phyloP scores from a whole-genome alignment of 192 early-diverging fungal genomes.

The Linnemannia schmuckeri region DNA sequence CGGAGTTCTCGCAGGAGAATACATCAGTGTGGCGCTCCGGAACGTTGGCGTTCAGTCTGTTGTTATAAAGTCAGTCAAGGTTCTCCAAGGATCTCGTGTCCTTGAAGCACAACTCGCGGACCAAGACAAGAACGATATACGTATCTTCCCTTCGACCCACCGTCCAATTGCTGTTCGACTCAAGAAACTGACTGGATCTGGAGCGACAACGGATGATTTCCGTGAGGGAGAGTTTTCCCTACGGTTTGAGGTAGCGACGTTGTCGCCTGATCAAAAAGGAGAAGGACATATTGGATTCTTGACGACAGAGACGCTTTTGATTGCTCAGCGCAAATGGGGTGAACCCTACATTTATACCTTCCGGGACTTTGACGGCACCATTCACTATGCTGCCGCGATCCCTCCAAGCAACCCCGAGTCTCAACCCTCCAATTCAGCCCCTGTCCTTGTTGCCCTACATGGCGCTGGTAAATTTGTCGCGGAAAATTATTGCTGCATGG shows the following conservation, averaged over 20 bases:
- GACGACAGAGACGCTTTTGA: slow-evolving; percentile 8
- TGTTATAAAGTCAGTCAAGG: slow-evolving; percentile 18
- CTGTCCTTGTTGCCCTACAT: slow-evolving; percentile 77
- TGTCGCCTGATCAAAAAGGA: neutral
- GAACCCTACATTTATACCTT: slow-evolving; percentile 79
- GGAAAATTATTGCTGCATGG: neutral
- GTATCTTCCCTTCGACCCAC: slow-evolving; percentile 25
- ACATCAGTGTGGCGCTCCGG: slow-evolving; percentile 45
- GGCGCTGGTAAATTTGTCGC: slow-evolving; percentile 66
- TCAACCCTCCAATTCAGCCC: slow-evolving; percentile 37
- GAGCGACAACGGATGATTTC: neutral
- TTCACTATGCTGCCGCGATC: slow-evolving; percentile 72
- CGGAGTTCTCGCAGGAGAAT: slow-evolving; percentile 46
- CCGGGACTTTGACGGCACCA: slow-evolving; percentile 72
- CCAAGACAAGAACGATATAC: neutral
- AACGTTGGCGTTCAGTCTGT: slow-evolving; percentile 37
- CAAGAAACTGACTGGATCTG: neutral
- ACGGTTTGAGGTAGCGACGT: slow-evolving; percentile 6
- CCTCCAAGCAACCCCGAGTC: slow-evolving; percentile 57
- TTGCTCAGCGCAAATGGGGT: slow-evolving; percentile 56
- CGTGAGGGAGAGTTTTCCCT: slow-evolving; percentile 5
- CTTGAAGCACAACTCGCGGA: slow-evolving; percentile 12
- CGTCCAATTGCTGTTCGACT: slow-evolving; percentile 34
- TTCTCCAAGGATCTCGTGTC: slow-evolving; percentile 9
- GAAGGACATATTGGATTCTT: neutral